Evolutionary conservation across 2,329 filamentous ascomycete genomes (phyloP), one percentile per base, ranked within the genome.

Genomic region (Fusarium illudens): DNA sequence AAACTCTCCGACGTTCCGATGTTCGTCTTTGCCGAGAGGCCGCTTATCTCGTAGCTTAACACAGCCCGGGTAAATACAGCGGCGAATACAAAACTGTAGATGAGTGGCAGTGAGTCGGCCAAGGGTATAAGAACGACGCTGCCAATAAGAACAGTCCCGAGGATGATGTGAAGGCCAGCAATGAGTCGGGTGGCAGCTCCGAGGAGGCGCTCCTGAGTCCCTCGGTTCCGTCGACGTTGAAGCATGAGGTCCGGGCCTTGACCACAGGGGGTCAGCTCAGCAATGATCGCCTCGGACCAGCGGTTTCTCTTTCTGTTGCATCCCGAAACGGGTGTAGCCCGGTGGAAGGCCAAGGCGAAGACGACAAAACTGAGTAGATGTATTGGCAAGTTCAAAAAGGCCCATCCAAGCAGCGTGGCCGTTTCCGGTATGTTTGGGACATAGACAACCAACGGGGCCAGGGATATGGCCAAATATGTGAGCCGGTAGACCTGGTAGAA

Each of bases 381-480:
- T 7, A 64, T 30, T 5, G 62, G 62, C 27, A 64, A 7, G 53
- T 62, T 64, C 27, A 64, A 17, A 46, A 50, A 36, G 25, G 39
- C 62, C 62, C 62, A 64, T 32, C 62, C 62, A 44, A 64, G 62
- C 17, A 64, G 27, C n/a, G 52, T 64, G 33, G 62, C 53, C n/a
- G 62, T 32, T 48, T 64, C 62, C 11, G 62, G 62, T 22, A 64
- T 4, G 13, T 58, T 58, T 11, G 20, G 30, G 4, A 64, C 17
- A 25, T 54, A 62, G 30, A 50, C 62, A 8, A 22, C 27, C 29
- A 64, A 19, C 6, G 62, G 62, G 22, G 58, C 62, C 4, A 64
- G 39, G 17, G 62, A 62, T 37, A 64, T 29, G 12, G 62, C 33
- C 11, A 13, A 13, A 25, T 64, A 64, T 50, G 62, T 64, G 29